Conservation (phyloP, 169 alveolate genomes). For the Theileria equi region DNA sequence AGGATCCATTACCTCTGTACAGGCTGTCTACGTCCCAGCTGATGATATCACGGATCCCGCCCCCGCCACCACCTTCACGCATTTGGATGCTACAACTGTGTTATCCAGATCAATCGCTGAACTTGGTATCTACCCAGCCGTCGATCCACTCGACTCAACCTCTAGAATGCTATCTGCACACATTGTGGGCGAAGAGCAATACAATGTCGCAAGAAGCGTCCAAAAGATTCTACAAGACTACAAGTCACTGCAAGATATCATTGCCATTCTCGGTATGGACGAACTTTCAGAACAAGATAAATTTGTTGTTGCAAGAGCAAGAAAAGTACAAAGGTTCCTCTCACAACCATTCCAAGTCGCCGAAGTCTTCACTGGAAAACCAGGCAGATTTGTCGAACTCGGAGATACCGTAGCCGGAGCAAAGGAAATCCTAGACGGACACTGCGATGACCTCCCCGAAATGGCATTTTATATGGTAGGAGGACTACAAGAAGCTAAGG, state of each 20-base stretch:
- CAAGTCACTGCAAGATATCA: constrained; percentile 92
- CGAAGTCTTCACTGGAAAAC: constrained; percentile 94
- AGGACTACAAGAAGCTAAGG: constrained; percentile 87
- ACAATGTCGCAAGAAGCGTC: constrained; percentile 91
- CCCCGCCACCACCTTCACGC: constrained; percentile 98
- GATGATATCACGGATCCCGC: constrained; percentile 99
- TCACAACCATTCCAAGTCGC: constrained; percentile 97
- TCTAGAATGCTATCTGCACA: constrained; percentile 92
- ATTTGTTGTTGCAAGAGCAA: constrained; percentile 93
- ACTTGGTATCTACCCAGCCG: constrained; percentile 98
- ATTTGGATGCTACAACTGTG: constrained; percentile 97
- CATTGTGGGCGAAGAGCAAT: constrained; percentile 91
- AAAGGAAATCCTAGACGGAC: constrained; percentile 88
- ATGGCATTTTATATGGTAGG: constrained; percentile 97
- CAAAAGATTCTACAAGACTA: constrained; percentile 94
- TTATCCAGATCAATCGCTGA: constrained; percentile 93
- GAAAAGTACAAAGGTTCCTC: constrained; percentile 92
- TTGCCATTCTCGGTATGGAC: constrained; percentile 93
- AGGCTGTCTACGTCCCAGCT: constrained; percentile 98
- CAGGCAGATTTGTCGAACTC: constrained; percentile 91
- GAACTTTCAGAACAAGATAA: constrained; percentile 95
- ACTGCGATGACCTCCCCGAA: constrained; percentile 95
- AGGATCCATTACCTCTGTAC: constrained; percentile 97
- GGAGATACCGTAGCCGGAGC: constrained; percentile 87
- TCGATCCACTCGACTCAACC: constrained; percentile 96